Percentiles rank a stretch among this genome's conserved stretches.
Evolutionary conservation across 2,329 filamentous ascomycete genomes (phyloP).

Genomic region (Peltaster fructicola): DNA sequence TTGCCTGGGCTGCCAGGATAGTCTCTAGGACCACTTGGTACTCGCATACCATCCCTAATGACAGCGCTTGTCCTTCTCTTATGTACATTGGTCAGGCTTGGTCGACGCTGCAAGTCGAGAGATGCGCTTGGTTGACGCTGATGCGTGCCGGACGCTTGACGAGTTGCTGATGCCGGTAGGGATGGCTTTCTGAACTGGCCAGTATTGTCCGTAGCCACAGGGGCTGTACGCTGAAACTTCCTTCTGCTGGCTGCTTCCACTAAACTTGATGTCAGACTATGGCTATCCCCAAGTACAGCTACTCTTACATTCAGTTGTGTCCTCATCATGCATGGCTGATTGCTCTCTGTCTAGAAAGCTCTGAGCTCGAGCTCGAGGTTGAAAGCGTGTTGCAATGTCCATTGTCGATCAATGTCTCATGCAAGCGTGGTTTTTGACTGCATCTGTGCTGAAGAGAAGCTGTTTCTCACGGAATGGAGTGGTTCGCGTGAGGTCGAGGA

Average conservation of each 20-base stretch:
- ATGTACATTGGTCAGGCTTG: too few species aligned
- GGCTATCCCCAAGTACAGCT: too few species aligned
- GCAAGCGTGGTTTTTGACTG: too few species aligned
- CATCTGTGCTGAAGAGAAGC: too few species aligned
- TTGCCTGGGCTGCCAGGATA: slow-evolving; percentile 16
- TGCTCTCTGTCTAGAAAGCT: slow-evolving; percentile 12
- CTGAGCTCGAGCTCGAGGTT: slow-evolving; percentile 13
- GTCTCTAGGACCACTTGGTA: slow-evolving; percentile 14
- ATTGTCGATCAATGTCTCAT: slow-evolving; percentile 9
- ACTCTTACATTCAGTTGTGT: slow-evolving; percentile 18
- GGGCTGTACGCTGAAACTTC: slow-evolving; percentile 27
- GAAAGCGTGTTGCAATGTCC: slow-evolving; percentile 18
- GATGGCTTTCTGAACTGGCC: slow-evolving; percentile 25
- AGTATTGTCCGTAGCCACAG: slow-evolving; percentile 18
- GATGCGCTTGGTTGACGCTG: too few species aligned
- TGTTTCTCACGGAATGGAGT: too few species aligned
- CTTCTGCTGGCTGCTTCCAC: too few species aligned
- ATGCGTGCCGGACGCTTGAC: too few species aligned
- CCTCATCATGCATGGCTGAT: slow-evolving; percentile 10
- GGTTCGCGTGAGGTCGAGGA: too few species aligned
- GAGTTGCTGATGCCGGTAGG: slow-evolving; percentile 20
- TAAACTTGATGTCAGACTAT: too few species aligned
- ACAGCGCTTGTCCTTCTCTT: too few species aligned
- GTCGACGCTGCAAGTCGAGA: too few species aligned
- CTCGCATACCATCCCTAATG: slow-evolving; percentile 11